phyloP scores from a whole-genome alignment of 352 stramenopile species.

The Globisporangium solare region DNA sequence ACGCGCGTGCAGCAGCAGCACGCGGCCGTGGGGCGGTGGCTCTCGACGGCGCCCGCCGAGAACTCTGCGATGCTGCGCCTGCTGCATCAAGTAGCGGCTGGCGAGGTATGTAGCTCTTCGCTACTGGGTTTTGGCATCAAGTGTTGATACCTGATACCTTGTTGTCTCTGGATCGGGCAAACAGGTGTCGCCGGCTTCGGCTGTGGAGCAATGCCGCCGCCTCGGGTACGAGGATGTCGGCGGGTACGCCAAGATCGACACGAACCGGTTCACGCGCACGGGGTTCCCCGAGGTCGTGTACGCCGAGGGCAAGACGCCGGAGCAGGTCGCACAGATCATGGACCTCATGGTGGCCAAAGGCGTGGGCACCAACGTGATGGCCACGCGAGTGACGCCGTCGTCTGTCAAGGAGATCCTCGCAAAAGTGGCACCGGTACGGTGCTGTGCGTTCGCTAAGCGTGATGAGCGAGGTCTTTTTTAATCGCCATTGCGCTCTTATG shows the following conservation, averaged over 20 bases:
- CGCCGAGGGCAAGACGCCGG: conserved; percentile 89
- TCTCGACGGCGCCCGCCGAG: conserved; percentile 20
- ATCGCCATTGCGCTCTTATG: background rate
- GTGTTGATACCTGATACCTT: background rate
- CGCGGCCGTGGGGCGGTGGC: background rate
- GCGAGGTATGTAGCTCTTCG: conserved; percentile 24
- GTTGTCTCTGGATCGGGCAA: background rate
- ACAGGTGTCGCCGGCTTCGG: conserved; percentile 24
- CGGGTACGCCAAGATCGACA: conserved; percentile 86
- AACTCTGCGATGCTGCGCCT: conserved; percentile 31
- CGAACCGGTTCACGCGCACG: conserved; percentile 76
- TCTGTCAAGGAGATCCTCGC: conserved; percentile 37
- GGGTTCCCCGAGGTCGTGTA: conserved; percentile 96
- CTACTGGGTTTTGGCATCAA: background rate
- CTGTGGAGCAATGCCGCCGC: conserved; percentile 22
- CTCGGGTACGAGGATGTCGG: conserved; percentile 52
- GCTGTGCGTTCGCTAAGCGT: background rate
- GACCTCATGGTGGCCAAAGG: conserved; percentile 75
- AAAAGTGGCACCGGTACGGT: conserved; percentile 31
- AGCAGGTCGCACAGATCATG: conserved; percentile 89
- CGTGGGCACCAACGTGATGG: conserved; percentile 64
- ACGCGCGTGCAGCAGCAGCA: background rate
- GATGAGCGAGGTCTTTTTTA: conserved; percentile 1
- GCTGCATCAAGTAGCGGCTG: conserved; percentile 51
- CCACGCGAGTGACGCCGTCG: conserved; percentile 63